Conservation (phyloP, 2,329 filamentous ascomycete genomes). For the Trichoderma semiorbis region DNA sequence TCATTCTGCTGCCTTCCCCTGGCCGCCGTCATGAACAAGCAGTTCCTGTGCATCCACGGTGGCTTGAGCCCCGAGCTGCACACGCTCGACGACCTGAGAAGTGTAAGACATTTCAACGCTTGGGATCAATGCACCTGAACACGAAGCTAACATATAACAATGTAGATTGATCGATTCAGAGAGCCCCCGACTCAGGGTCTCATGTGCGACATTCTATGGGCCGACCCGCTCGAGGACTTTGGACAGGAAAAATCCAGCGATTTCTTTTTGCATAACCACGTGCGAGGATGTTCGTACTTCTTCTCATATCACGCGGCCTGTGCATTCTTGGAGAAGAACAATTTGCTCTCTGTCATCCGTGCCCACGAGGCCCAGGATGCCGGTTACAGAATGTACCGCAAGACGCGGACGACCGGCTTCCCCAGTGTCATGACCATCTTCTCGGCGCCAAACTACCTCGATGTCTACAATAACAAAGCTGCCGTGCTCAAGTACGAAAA, state of each 20-base stretch:
- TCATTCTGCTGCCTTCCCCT: conserved; percentile 93
- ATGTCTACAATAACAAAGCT: conserved; percentile 99
- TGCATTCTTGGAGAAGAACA: conserved; percentile 98
- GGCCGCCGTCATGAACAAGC: conserved; percentile 99
- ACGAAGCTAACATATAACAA: conserved; percentile 19
- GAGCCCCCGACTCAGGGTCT: conserved; percentile 95
- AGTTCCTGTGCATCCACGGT: conserved; percentile 97
- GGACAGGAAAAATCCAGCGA: conserved; percentile 98
- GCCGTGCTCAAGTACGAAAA: conserved; percentile 99
- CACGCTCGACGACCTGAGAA: conserved; percentile 90
- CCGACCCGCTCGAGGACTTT: conserved; percentile 95
- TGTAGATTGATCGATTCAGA: conserved; percentile 90
- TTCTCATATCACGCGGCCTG: conserved; percentile 98
- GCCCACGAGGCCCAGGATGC: conserved; percentile 98
- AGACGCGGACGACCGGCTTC: conserved; percentile 96
- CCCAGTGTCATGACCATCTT: conserved; percentile 99
- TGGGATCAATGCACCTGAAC: background rate
- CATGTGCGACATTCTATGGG: conserved; percentile 99
- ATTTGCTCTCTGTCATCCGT: conserved; percentile 91
- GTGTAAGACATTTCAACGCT: conserved; percentile 49
- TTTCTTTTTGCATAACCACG: conserved; percentile 97
- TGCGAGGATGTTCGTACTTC: conserved; percentile 98
- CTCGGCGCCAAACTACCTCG: conserved; percentile 96
- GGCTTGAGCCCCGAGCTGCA: conserved; percentile 94
- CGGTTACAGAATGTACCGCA: conserved; percentile 98